Evolutionary conservation across 78 protist species (phyloP).

Genomic region (Dictyostelium capitatum): DNA sequence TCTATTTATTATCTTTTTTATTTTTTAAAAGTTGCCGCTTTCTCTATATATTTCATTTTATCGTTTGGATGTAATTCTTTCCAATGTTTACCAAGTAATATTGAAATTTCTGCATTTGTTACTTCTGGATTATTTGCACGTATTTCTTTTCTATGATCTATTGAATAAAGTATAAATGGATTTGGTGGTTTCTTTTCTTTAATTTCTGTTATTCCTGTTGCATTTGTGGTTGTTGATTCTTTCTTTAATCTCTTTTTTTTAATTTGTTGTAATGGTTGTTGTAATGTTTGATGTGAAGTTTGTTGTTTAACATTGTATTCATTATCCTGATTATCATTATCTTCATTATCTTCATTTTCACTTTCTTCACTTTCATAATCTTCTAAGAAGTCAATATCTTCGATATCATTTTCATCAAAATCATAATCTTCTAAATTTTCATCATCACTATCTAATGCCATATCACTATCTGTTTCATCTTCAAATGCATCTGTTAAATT

Average conservation of each 20-base stretch:
- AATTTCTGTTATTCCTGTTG: neutral
- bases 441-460: neutral
- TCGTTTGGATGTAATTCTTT: constrained; percentile 60
- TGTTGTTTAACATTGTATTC: too few relatives aligned
- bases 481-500: constrained; percentile 14
- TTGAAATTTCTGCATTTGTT: constrained; percentile 21
- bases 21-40: constrained; percentile 29
- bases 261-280: neutral
- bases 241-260: too few relatives aligned
- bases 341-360: neutral
- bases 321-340: neutral
- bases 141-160: constrained; percentile 38
- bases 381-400: neutral
- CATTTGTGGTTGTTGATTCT: too few relatives aligned
- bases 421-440: constrained; percentile 4
- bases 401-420: neutral
- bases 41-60: constrained; percentile 31
- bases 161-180: constrained; percentile 59
- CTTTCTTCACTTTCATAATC: neutral
- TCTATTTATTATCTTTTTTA: neutral
- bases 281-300: neutral
- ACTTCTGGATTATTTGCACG: constrained; percentile 31
- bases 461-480: neutral
- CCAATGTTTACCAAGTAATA: constrained; percentile 68
- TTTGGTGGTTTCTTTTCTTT: constrained; percentile 77